Evolutionary conservation across 306 rosid genomes (phyloP).

Genomic region (Macrotyloma uniflorum): DNA sequence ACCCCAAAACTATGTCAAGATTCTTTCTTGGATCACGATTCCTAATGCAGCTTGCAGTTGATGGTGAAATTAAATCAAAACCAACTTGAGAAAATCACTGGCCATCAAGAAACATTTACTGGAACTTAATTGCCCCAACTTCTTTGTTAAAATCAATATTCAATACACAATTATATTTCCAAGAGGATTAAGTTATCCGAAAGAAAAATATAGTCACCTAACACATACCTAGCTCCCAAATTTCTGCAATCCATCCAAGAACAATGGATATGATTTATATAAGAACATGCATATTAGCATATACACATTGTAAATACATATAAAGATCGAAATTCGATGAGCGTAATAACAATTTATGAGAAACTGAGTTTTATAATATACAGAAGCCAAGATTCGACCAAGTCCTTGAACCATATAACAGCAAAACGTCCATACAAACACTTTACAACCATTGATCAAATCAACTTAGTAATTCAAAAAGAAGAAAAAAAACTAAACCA

Average conservation of each 20-base stretch:
- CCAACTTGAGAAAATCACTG: not conserved
- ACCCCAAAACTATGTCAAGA: not conserved
- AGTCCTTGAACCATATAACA: not conserved
- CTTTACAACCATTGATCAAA: not conserved
- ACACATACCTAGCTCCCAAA: not conserved
- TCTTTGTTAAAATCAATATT: not conserved
- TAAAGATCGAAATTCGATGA: slow-evolving; percentile 13
- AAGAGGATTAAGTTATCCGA: not conserved
- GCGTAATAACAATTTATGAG: slow-evolving; percentile 21
- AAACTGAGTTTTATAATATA: slow-evolving; percentile 14
- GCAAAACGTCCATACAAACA: not conserved
- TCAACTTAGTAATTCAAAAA: not conserved
- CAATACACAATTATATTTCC: not conserved
- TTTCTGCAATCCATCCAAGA: not conserved
- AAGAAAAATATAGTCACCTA: not conserved
- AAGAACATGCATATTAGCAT: not conserved
- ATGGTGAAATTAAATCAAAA: not conserved
- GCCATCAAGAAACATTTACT: slow-evolving; percentile 6
- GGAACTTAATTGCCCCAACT: not conserved
- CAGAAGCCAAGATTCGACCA: not conserved
- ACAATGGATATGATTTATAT: not conserved
- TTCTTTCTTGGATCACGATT: not conserved
- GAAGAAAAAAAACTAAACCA: not conserved
- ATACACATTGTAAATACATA: not conserved
- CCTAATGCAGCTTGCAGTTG: not conserved